Evolutionary conservation across 2,329 filamentous ascomycete genomes (phyloP).

Genomic region (Apiospora aurea): DNA sequence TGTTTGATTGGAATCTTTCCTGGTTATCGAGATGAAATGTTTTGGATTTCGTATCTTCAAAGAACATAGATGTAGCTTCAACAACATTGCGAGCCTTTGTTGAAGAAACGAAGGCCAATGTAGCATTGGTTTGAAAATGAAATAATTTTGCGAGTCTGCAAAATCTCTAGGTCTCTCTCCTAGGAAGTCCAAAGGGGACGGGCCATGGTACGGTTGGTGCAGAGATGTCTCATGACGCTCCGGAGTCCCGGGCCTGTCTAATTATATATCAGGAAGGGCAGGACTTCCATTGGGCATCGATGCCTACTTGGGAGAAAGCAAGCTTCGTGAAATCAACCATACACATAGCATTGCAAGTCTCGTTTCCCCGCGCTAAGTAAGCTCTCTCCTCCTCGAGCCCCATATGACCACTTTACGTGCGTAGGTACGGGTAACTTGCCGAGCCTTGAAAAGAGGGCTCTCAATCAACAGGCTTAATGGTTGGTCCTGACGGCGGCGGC

Average conservation of each 20-base stretch:
- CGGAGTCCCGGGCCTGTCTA: not conserved
- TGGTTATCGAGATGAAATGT: not conserved
- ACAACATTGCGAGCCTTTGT: not conserved
- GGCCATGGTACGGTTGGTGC: not conserved
- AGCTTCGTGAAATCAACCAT: slow-evolving; percentile 11
- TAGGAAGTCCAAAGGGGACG: not conserved
- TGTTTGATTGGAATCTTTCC: not conserved
- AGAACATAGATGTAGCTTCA: slow-evolving; percentile 11
- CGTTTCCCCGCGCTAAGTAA: slow-evolving; percentile 7
- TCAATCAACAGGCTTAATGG: not conserved
- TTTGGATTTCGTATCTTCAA: not conserved
- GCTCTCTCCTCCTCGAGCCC: not conserved
- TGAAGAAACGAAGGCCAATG: not conserved
- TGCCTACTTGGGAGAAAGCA: slow-evolving; percentile 1
- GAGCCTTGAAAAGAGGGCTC: not conserved
- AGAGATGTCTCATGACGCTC: not conserved
- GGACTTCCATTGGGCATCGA: slow-evolving; percentile 2
- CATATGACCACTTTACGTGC: not conserved
- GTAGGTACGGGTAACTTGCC: not conserved
- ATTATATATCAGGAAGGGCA: not conserved
- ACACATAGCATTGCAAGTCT: not conserved
- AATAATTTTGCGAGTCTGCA: not conserved
- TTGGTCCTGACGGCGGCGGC: not conserved
- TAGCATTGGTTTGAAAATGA: not conserved
- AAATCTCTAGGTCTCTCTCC: not conserved